A percentile compares a stretch with the other conserved stretches of the same genome.
These are phyloP conservation scores for Globisporangium sylvaticum DNA, from an alignment of 352 stramenopile species.

Conservation along the genomic window DNA sequence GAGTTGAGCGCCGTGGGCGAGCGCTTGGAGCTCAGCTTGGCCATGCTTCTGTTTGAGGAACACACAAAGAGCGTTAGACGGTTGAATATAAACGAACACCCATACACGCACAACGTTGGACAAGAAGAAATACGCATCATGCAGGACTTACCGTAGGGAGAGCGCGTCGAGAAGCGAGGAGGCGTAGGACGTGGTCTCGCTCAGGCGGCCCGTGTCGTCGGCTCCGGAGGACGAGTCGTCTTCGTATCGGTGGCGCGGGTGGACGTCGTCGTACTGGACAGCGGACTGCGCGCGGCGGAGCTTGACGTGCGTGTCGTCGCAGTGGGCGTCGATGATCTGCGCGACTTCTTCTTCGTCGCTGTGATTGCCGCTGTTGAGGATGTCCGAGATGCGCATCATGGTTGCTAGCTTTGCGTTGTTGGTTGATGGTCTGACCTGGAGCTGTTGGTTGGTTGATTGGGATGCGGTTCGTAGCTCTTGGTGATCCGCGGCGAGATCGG, in stretches of 20 bases:
- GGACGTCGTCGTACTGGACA: conserved; percentile 6
- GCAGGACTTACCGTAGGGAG: conserved; percentile 12
- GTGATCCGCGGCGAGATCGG: background rate
- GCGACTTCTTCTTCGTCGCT: conserved; percentile 19
- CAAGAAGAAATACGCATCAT: background rate
- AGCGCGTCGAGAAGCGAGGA: conserved; percentile 17
- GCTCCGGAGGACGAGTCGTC: conserved; percentile 12
- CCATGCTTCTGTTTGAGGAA: conserved; percentile 9
- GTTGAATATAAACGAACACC: background rate
- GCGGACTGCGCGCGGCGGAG: conserved; percentile 14
- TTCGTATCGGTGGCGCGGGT: conserved; percentile 1
- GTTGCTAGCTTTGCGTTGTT: background rate
- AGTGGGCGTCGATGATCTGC: conserved; percentile 15
- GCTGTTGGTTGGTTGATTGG: background rate
- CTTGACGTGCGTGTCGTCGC: conserved; percentile 5
- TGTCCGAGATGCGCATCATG: conserved; percentile 21
- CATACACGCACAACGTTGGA: background rate
- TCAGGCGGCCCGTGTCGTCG: conserved; percentile 14
- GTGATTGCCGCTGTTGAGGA: conserved; percentile 19
- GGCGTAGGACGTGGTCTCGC: conserved; percentile 15
- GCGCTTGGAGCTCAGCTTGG: conserved; percentile 19
- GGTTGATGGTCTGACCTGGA: background rate
- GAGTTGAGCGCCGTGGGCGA: conserved; percentile 14
- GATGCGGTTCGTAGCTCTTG: background rate
- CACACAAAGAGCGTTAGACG: background rate